Base-by-base conservation (phyloP, 352 stramenopile species). In the Globisporangium emineosum region DNA sequence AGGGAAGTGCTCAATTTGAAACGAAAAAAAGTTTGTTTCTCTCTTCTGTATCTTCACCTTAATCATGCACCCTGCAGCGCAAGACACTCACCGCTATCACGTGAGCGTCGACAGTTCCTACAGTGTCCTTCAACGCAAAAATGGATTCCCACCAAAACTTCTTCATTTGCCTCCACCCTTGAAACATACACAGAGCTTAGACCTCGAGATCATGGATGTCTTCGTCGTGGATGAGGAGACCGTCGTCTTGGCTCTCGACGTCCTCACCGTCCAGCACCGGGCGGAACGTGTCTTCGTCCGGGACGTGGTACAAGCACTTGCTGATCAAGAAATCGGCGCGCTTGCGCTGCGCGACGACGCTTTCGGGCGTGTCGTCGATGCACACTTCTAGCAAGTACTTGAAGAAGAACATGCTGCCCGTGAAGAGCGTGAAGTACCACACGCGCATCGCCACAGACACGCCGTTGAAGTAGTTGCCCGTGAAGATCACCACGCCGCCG, bases 401-500 rank as follows among this genome's bases (percentile, higher is more conserved):
- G 70, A 96, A 88, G 45, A 89, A 65, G 65, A 97, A 93, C 70
- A 96, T 93, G 61, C 61, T 58, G 29, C 79, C 78, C 57, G 90
- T 81, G 70, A 94, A 94, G 23, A 88, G 62, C 45, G 84, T 87
- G 66, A 94, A 91, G 71, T 90, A 82, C 81, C 88, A 96, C 57
- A 87, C 81, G 35, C 87, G 75, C 43, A 72, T 79, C 47, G 73
- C 61, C 56, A 76, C 80, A 37, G 76, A 74, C 37, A 88, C 32
- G 19, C 74, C 66, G 62, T 80, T 85, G 57, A 93, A 90, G 63
- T 89, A 92, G 55, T 91, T 81, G 50, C 79, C 88, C 19, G 93
- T 97, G 75, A 98, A 98, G 60, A 96, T 91, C 70, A 98, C 90
- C 10, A 98, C 81, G 19, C 91, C 84, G 60, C 81, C 90, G 71